These are phyloP conservation scores for Tylopilus felleus DNA, from an alignment of 768 basidiomycete species.

Conservation along the genomic window DNA sequence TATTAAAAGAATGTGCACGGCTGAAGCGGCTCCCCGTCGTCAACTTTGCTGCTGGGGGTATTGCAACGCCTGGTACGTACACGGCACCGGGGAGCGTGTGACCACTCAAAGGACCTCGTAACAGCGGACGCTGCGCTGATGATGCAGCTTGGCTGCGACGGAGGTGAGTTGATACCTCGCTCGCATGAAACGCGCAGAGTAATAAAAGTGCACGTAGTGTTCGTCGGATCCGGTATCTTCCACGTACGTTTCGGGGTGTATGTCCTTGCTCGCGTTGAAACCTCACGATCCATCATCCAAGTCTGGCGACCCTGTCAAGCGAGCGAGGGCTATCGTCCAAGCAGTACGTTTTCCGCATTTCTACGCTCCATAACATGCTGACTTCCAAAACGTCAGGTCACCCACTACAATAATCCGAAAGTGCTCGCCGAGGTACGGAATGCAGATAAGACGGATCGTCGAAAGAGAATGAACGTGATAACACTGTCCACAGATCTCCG, in stretches of 20 bases:
- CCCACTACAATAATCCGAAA: conserved; percentile 94
- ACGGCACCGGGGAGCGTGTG: not conserved
- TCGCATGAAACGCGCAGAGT: not conserved
- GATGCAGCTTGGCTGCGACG: conserved; percentile 98
- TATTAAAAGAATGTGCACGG: conserved; percentile 94
- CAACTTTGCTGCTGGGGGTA: conserved; percentile 93
- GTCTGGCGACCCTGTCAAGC: conserved; percentile 91
- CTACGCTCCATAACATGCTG: not conserved
- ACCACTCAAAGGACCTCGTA: not conserved
- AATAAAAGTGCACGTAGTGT: conserved; percentile 51
- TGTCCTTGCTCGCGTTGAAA: not conserved
- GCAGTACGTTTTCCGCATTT: conserved; percentile 52
- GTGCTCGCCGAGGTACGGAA: conserved; percentile 75
- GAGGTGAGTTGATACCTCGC: conserved; percentile 53
- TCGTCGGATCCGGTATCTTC: conserved; percentile 98
- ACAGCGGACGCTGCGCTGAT: conserved; percentile 92
- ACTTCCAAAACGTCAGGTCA: conserved; percentile 49
- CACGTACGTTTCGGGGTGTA: conserved; percentile 49
- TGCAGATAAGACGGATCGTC: not conserved
- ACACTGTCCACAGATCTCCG: conserved; percentile 54
- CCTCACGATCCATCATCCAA: conserved; percentile 29
- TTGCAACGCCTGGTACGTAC: conserved; percentile 79
- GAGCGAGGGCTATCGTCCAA: conserved; percentile 94
- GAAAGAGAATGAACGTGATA: not conserved
- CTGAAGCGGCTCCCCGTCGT: conserved; percentile 92